Evolutionary conservation across 768 basidiomycete genomes (phyloP), one percentile per base, ranked within the genome.

Genomic region (Hebeloma cylindrosporum): DNA sequence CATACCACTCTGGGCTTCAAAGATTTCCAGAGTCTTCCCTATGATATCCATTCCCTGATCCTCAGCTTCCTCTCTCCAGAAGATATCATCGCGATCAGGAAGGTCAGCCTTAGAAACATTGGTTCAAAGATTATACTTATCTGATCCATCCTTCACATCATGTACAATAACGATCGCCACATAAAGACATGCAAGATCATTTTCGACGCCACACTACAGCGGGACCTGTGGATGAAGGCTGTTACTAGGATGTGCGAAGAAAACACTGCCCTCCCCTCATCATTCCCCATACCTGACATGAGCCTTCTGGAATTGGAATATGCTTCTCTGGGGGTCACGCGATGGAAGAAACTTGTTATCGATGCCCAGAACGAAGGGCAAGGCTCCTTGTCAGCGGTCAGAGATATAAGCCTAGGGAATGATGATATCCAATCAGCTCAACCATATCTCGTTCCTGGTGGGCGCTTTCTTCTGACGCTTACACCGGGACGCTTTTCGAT

Each of bases 401-500:
- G 25, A 26, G 9, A 14, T 13, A 7, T 3, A 14, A 23, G 10
- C 11, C 7, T 18, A 16, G 2, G 14, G 2, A 2, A 14, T 13
- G 11, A 11, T 9, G 16, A 29, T 14, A 6, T 8, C 17, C 21
- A 37, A 11, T 22, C 43, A 23, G 18, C 35, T 5, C 33, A 36
- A n/a, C 8, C 46, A 33, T 54, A 35, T 18, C 50, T 54, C 25
- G n/a, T 54, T 23, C 53, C 53, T 17, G 53, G 53, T 13, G 53
- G 53, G 8, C 53, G 53, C n/a, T 54, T 48, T 37, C 17, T 54
- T 16, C 11, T 54, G 5, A 16, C 37, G 21, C 23, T 51, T 13
- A 27, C 31, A 40, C 20, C 16, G 3, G 14, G 14, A 2, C 29
- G 28, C 6, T 11, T 54, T n/a, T 22, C 29, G 8, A 10, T 54